These are phyloP conservation scores for Phtheirospermum japonicum DNA, from an alignment of 257 asterid genomes.

Conservation along the genomic window DNA sequence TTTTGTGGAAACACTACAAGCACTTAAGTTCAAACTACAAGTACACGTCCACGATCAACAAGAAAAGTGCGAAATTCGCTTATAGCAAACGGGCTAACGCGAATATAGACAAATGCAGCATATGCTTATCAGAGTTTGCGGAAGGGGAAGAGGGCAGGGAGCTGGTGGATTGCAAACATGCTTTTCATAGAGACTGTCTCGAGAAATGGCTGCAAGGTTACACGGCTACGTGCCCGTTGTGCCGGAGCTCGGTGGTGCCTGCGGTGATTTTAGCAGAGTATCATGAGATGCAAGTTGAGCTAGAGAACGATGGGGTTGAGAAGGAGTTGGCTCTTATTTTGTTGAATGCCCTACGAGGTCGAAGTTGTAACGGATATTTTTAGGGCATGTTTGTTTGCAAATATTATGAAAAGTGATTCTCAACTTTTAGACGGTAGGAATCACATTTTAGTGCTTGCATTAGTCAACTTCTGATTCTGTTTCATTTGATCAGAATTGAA, in stretches of 20 bases:
- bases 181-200: slow-evolving; percentile 45
- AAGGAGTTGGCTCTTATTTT: slow-evolving; percentile 44
- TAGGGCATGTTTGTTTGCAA: background rate
- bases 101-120: slow-evolving; percentile 32
- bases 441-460: no score
- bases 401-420: no score
- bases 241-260: slow-evolving; percentile 53
- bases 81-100: slow-evolving; percentile 16
- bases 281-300: slow-evolving; percentile 28
- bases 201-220: slow-evolving; percentile 34
- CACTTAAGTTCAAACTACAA: slow-evolving; percentile 16
- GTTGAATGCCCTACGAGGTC: slow-evolving; percentile 29
- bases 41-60: slow-evolving; percentile 37
- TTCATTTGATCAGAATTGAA: no score
- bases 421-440: no score
- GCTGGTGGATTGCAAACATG: slow-evolving; percentile 45
- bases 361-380: slow-evolving; percentile 28
- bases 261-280: slow-evolving; percentile 31
- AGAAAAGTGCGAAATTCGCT: slow-evolving; percentile 36
- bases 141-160: slow-evolving; percentile 43
- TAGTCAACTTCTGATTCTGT: no score
- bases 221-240: slow-evolving; percentile 54
- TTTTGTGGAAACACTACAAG: slow-evolving; percentile 26
- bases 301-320: slow-evolving; percentile 23
- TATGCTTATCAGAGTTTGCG: slow-evolving; percentile 42